Evolutionary conservation across 2,329 filamentous ascomycete genomes (phyloP).

Genomic region (Colletotrichum tropicicola): DNA sequence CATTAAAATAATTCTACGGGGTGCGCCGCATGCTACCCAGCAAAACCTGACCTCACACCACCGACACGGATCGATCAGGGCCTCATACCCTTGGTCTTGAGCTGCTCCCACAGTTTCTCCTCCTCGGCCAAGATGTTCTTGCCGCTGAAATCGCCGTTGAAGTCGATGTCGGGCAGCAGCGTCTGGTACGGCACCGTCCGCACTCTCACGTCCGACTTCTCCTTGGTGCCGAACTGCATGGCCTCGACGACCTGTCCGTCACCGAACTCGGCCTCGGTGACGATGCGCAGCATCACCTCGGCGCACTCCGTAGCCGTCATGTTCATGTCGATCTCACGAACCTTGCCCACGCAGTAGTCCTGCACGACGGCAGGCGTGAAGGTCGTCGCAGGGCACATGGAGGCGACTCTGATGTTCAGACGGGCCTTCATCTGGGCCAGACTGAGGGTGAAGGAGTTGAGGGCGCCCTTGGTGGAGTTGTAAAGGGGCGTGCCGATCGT

Average conservation of each 20-base stretch:
- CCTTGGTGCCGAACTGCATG: conserved; percentile 21
- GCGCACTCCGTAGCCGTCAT: conserved; percentile 4
- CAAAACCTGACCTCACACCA: no score
- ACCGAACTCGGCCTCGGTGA: conserved; percentile 25
- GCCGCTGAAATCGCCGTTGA: neutral
- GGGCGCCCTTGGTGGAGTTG: conserved; percentile 38
- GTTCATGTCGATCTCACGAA: conserved; percentile 18
- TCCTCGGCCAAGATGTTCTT: neutral
- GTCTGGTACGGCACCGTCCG: conserved; percentile 21
- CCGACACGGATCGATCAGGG: neutral
- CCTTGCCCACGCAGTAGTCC: conserved; percentile 23
- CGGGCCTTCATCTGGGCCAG: conserved; percentile 21
- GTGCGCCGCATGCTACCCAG: no score
- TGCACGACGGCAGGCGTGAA: conserved; percentile 25
- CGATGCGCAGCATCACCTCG: conserved; percentile 24
- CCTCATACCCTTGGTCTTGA: neutral
- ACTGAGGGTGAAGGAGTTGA: conserved; percentile 31
- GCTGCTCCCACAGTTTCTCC: neutral
- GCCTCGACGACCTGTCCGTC: conserved; percentile 32
- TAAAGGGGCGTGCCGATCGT: conserved; percentile 40
- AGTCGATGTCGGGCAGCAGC: neutral
- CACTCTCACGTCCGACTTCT: conserved; percentile 15
- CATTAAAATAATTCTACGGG: no score
- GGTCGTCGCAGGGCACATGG: conserved; percentile 29
- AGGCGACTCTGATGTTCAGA: conserved; percentile 30